Base-by-base conservation (phyloP, 208 protist genomes). In the Trypanosoma vivax region DNA sequence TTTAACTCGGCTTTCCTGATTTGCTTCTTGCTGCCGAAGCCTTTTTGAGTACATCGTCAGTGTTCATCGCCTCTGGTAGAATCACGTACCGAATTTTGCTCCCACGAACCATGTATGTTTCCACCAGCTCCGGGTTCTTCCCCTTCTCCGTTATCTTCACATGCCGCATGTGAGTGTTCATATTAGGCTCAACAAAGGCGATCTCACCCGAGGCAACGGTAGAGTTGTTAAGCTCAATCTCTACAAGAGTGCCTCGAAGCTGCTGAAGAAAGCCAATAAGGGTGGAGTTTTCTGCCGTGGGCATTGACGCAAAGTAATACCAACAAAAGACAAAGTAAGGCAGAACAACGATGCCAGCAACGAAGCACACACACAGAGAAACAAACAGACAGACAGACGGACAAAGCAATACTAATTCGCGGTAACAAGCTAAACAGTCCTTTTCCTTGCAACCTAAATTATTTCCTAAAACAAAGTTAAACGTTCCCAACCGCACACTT, bases 211-310 rank as follows among this genome's bases (percentile, higher is more conserved):
- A 82, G 9, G 99, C 90, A 30, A 99, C 85, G 13, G 96, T 96
- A 0, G 97, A 96, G 85, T 99, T 99, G 75, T 99, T 99, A 29
- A 99, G 77, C 68, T 99, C 97, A 48, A 99, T 91, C 14, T 97
- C 97, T 2, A 99, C 97, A 1, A 91, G 94, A 50, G 98, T 97
- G 53, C 96, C 96, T 11, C 76, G 83, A 24, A 99, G 85, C 79
- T 98, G 96, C 88, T 98, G 97, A 30, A 99, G 84, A 69, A 99
- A 99, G 38, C 90, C 60, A 34, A 97, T 77, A 19, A 98, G 86
- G 33, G 92, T 91, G 25, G 43, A 27, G 6, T 70, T 62, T 35
- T 76, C 70, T 0, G 72, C 56, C 13, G 37, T 46, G 11, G 58
- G 52, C 66, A 73, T 73, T 11, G 41, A 19, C 11, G 9, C 23